Base-by-base conservation (phyloP, 768 basidiomycete species). In the Naganishia antarctica region DNA sequence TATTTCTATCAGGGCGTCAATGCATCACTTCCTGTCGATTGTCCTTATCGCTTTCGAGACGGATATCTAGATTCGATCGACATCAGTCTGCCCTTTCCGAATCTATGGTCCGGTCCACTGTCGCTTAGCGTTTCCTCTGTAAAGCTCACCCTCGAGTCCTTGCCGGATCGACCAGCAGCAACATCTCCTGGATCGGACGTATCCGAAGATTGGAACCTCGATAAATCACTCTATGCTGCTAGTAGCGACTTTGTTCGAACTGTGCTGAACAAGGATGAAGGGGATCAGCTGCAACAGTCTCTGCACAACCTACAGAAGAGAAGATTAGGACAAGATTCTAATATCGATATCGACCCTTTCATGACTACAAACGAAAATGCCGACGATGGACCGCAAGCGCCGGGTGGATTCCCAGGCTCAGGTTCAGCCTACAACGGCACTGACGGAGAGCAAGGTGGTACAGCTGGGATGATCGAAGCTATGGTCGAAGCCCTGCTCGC, bases 151-250 rank as follows among this genome's bases (percentile, higher is more conserved):
- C 53, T 61, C 7, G 34, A 57, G 15, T 37, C 53, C 2, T 2
- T 57, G 3, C n/a, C 53, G 6, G 11, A 9, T 18, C 23, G 13
- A 13, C 7, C n/a, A 13, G 11, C 37, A 9, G 7, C 53, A 1
- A 23, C 34, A 5, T 12, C 53, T 57, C n/a, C 3, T 25, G 4
- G 28, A 64, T 49, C 61, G 64, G 5, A 45, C 43, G 72, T 51
- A 66, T 75, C 6, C 12, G 18, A 25, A 28, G 28, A 18, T 23
- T 37, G 50, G 41, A 83, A 86, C 72, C 81, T 93, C 15, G 80
- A 89, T 4, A 84, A 86, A 48, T 91, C 91, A 25, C 86, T 91
- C n/a, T 83, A 83, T 28, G 86, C 86, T n/a, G 84, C 87, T 15
- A 89, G 91, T 1, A 87, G 90, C 69, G 85, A 87, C 3, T 97